phyloP scores from a whole-genome alignment of 768 basidiomycete species.

The Rhodotorula graminis region DNA sequence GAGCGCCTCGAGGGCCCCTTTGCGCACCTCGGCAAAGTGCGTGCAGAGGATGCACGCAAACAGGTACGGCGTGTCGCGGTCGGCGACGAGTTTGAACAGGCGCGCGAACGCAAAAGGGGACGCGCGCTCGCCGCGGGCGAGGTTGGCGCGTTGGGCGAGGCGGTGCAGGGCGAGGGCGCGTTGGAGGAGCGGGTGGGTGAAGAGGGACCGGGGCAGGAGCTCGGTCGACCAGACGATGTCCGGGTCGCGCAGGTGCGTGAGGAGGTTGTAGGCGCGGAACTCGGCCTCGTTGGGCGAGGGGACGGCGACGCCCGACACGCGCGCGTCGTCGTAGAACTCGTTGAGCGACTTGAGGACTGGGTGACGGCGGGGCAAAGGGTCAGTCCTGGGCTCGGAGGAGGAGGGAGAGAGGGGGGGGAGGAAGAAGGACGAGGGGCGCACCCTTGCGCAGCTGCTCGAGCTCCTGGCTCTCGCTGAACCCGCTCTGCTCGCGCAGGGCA shows the following conservation, averaged over 20 bases:
- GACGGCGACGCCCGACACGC: constrained; percentile 54
- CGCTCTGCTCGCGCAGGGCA: constrained; percentile 54
- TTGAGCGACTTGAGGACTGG: constrained; percentile 84
- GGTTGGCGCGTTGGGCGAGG: constrained; percentile 70
- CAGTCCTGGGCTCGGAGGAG: not conserved
- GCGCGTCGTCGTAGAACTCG: constrained; percentile 84
- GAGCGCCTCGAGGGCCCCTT: constrained; percentile 56
- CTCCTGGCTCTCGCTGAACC: constrained; percentile 64
- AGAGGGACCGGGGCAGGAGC: constrained; percentile 55
- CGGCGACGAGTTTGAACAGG: constrained; percentile 67
- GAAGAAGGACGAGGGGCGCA: constrained; percentile 49
- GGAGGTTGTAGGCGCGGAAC: constrained; percentile 90
- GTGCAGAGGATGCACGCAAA: constrained; percentile 82
- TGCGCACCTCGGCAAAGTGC: constrained; percentile 62
- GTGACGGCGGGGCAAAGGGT: not conserved
- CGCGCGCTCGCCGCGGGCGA: constrained; percentile 44
- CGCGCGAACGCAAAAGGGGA: constrained; percentile 53
- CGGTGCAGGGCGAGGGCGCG: constrained; percentile 74
- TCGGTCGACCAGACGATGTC: constrained; percentile 44
- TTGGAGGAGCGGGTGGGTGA: constrained; percentile 69
- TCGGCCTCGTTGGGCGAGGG: constrained; percentile 77
- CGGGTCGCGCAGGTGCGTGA: constrained; percentile 80
- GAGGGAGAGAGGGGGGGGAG: constrained; percentile 8
- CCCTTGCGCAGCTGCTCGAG: constrained; percentile 88
- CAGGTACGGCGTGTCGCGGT: constrained; percentile 70